Percentiles rank a stretch among this genome's conserved stretches.
Conservation (phyloP, 352 stramenopile species). For the Phytopythium aichiense region DNA sequence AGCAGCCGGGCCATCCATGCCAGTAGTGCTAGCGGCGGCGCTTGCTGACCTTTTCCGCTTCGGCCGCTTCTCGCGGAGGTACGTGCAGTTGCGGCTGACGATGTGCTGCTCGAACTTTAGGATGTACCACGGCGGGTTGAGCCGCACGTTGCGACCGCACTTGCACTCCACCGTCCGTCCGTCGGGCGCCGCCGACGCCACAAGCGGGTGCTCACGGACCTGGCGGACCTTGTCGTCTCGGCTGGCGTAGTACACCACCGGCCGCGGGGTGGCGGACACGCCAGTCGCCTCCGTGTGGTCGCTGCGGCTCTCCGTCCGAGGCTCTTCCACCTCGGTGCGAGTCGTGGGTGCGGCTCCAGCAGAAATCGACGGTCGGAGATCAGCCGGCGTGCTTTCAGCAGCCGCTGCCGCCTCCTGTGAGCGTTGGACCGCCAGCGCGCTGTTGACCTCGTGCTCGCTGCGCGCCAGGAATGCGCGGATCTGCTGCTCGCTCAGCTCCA, state of each 20-base stretch:
- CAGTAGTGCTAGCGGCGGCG: background rate
- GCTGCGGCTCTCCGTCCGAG: background rate
- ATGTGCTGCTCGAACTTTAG: slow-evolving; percentile 85
- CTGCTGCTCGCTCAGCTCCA: slow-evolving; percentile 54
- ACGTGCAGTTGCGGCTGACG: slow-evolving; percentile 76
- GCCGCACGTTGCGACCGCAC: slow-evolving; percentile 58
- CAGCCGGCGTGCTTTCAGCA: background rate
- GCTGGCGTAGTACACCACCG: slow-evolving; percentile 38
- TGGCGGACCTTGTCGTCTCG: slow-evolving; percentile 61
- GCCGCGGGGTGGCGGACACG: slow-evolving; percentile 13
- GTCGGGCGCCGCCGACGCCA: slow-evolving; percentile 37
- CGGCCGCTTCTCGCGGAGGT: slow-evolving; percentile 35
- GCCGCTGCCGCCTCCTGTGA: background rate
- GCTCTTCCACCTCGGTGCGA: background rate
- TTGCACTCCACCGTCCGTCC: slow-evolving; percentile 60
- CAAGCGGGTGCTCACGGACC: slow-evolving; percentile 54
- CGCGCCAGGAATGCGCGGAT: slow-evolving; percentile 48
- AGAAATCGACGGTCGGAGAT: background rate
- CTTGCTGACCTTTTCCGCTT: background rate
- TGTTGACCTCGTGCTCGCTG: slow-evolving; percentile 17
- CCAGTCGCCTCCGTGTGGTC: background rate
- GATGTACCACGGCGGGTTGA: slow-evolving; percentile 85
- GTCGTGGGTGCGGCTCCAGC: background rate
- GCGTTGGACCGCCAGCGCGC: slow-evolving; percentile 4
- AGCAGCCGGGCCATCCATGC: background rate